These are phyloP conservation scores for Paecilomyces niveus DNA, from an alignment of 2,329 filamentous ascomycete genomes.

Conservation along the genomic window DNA sequence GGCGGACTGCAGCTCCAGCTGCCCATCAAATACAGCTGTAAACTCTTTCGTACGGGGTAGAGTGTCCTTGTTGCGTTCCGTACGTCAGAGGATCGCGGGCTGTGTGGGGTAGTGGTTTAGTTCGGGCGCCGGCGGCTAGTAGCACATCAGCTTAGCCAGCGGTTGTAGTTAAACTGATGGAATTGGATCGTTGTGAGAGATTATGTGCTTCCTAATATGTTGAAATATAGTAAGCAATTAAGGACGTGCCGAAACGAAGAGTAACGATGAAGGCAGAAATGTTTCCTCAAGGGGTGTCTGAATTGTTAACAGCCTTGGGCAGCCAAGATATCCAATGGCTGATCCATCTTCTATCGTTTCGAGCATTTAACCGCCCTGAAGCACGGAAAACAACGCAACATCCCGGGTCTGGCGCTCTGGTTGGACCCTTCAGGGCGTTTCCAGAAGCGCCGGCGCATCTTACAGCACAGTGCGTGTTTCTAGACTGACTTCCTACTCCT, in stretches of 20 bases:
- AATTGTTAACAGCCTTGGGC: not conserved
- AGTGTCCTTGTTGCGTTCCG: not conserved
- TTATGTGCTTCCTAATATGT: not conserved
- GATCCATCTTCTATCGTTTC: not conserved
- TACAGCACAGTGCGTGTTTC: not conserved
- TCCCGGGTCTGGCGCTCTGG: slow-evolving; percentile 3
- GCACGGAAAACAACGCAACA: slow-evolving; percentile 2
- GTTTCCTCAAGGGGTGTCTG: not conserved
- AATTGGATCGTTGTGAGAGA: not conserved
- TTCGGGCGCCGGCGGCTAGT: not conserved
- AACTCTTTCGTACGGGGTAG: not conserved
- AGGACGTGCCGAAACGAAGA: not conserved
- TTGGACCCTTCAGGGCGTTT: slow-evolving; percentile 7
- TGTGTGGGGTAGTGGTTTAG: not conserved
- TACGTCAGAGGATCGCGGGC: not conserved
- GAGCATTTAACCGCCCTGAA: slow-evolving; percentile 2
- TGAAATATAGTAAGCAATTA: not conserved
- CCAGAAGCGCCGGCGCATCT: slow-evolving; percentile 7
- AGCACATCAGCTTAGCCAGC: not conserved
- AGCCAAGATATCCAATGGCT: not conserved
- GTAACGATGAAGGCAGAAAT: not conserved
- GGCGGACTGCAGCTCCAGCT: slow-evolving; percentile 27
- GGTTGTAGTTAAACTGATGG: not conserved
- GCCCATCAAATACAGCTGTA: not conserved
- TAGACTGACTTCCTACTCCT: not conserved